phyloP scores from a whole-genome alignment of 805 yeast genomes.

The Myxozyma sirexii region DNA sequence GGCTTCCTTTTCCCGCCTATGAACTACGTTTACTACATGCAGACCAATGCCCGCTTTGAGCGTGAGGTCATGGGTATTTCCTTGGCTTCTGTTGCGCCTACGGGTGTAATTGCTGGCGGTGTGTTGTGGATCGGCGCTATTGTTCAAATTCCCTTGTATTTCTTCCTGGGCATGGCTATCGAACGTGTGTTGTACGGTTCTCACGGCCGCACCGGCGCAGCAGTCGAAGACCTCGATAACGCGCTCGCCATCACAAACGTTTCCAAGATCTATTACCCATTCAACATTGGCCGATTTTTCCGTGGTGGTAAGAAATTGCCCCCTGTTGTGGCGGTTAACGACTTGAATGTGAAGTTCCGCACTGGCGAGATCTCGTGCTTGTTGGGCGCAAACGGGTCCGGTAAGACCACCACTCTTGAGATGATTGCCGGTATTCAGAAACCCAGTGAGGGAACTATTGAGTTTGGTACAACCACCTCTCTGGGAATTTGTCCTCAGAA shows the following conservation, averaged over 20 bases:
- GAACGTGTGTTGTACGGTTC: constrained; percentile 39
- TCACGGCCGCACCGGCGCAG: constrained; percentile 25
- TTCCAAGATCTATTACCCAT: constrained; percentile 38
- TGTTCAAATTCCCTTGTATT: constrained; percentile 40
- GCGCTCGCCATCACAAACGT: constrained; percentile 37
- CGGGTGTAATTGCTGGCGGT: constrained; percentile 31
- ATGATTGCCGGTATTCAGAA: constrained; percentile 44
- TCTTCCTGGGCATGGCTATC: constrained; percentile 36
- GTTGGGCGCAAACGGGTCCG: constrained; percentile 46
- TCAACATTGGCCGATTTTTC: constrained; percentile 21
- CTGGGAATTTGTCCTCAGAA: constrained; percentile 45
- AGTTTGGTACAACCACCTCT: constrained; percentile 34
- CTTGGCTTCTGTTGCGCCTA: constrained; percentile 39
- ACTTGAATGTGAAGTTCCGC: constrained; percentile 37
- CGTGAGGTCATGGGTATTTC: constrained; percentile 34
- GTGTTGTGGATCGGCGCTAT: constrained; percentile 42
- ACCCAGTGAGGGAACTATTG: constrained; percentile 38
- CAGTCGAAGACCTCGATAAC: constrained; percentile 24
- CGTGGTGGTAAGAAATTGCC: constrained; percentile 16
- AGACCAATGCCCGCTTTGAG: constrained; percentile 41
- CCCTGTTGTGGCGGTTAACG: constrained; percentile 41
- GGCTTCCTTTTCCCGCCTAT: constrained; percentile 43
- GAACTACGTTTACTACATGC: constrained; percentile 43
- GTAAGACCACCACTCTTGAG: constrained; percentile 46
- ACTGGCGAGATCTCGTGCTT: constrained; percentile 43